Evolutionary conservation across 192 early-diverging fungal species (phyloP).

Genomic region (Piromyces finnis): DNA sequence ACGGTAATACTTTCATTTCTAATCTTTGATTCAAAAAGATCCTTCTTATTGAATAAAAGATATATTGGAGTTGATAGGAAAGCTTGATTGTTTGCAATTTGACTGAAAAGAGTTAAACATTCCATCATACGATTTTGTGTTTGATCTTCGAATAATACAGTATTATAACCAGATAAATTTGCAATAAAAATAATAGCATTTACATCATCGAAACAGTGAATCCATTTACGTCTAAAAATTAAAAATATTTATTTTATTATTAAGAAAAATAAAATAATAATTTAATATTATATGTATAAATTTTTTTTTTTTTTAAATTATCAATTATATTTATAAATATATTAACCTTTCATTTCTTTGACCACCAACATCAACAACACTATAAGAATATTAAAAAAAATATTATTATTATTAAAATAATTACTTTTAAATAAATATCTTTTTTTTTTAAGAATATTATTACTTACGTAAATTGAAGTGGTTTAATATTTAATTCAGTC

Average conservation of each 20-base stretch:
- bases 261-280: too few relatives aligned
- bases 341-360: background rate
- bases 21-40: conserved; percentile 2
- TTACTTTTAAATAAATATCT: too few relatives aligned
- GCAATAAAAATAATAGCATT: background rate
- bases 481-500: background rate
- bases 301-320: too few relatives aligned
- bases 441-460: too few relatives aligned
- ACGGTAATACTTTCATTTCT: conserved; percentile 1
- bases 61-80: background rate
- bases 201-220: conserved; percentile 1
- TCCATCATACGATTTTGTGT: conserved; percentile 2
- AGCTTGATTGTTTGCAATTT: background rate
- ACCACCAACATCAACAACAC: background rate
- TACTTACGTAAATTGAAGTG: background rate
- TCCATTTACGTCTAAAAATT: background rate
- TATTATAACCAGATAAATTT: background rate
- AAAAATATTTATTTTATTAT: too few relatives aligned
- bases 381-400: too few relatives aligned
- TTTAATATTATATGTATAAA: too few relatives aligned
- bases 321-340: too few relatives aligned
- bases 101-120: background rate
- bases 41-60: conserved; percentile 1
- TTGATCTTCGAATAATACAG: conserved; percentile 1
- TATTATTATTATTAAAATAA: too few relatives aligned